A percentile compares a stretch with the other conserved stretches of the same genome.
These are phyloP conservation scores for Pterocarpus macrocarpus DNA, from an alignment of 306 rosid species.

Conservation along the genomic window DNA sequence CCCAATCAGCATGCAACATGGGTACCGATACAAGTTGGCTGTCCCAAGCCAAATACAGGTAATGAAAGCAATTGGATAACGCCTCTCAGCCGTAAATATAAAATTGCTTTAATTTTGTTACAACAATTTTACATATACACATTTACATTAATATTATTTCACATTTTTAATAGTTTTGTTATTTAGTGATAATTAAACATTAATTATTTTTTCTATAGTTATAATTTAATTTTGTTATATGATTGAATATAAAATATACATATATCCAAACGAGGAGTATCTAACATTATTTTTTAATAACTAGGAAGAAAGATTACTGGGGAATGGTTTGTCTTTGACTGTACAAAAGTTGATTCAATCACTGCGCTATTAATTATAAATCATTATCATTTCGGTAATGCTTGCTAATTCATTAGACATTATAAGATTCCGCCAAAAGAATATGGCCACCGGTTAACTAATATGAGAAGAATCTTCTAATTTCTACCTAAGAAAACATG, in stretches of 20 bases:
- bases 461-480: conserved; percentile 31
- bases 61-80: conserved; percentile 1
- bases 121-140: too few species aligned
- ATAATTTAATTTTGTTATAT: too few species aligned
- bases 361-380: neutral
- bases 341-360: conserved; percentile 3
- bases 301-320: neutral
- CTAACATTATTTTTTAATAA: neutral
- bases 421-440: conserved; percentile 44
- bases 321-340: neutral
- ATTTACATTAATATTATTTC: neutral
- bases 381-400: conserved; percentile 45
- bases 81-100: neutral
- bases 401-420: conserved; percentile 49
- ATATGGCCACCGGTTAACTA: neutral
- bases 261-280: neutral
- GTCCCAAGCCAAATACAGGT: neutral
- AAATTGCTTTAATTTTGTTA: neutral
- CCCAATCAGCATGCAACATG: conserved; percentile 42
- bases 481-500: neutral
- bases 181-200: neutral
- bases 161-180: neutral
- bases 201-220: too few species aligned
- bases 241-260: neutral
- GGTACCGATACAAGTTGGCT: conserved; percentile 2